Evolutionary conservation across 257 asterid genomes (phyloP), one percentile per base, ranked within the genome.

Genomic region (Mentha longifolia): DNA sequence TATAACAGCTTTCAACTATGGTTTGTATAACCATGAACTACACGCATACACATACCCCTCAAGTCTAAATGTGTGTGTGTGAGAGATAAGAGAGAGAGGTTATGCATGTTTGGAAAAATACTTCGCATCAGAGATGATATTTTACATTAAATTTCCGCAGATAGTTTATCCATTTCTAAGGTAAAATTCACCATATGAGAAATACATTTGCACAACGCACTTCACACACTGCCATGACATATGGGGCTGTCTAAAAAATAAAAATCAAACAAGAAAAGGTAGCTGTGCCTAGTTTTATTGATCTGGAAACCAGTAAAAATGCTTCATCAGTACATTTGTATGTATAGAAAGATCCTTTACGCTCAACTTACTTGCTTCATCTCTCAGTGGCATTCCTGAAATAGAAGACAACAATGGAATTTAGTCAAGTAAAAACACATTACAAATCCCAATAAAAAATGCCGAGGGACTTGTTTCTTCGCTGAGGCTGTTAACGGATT

Each of bases 301-400:
- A 62, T 62, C 55, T 35, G 47, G 4, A 25, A 57, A 71, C 49
- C 54, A 61, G 25, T 60, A 33, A 71, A 61, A 33, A 14, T 33
- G 59, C 19, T 19, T 9, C 17, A 45, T 50, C 30, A 52, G 51
- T 51, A 31, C 35, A 49, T 52, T 64, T 13, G 37, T 42, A 37
- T 68, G 75, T 68, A 52, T 61, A 68, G 61, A 61, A 11, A 51
- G 65, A 75, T 75, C 65, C 57, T 25, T 50, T 37, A 35, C 50
- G 71, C 57, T 68, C 75, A 61, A 68, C 25, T n/a, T n/a, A n/a
- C n/a, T 46, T 46, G 46, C 22, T 15, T 25, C 54, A 14, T 33
- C 15, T 68, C 66, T 41, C 51, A 61, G 15, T 7, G 28, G 66
- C 68, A 31, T 31, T 25, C 47, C 79, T 76, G 79, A 65, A 69